phyloP scores from a whole-genome alignment of 202 grass and related monocot genomes.

The Alloteropsis angusta region DNA sequence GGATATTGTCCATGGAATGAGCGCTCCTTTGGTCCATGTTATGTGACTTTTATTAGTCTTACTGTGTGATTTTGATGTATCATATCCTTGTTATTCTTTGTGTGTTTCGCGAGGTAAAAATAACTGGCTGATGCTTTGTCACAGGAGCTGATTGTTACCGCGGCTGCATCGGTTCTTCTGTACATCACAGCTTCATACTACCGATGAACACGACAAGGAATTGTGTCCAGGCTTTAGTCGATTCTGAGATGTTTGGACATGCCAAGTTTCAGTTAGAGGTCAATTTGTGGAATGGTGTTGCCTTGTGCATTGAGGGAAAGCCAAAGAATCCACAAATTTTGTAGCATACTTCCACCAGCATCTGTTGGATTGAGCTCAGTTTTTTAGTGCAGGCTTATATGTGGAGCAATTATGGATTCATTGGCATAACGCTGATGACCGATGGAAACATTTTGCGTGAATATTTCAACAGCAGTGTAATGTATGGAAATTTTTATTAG shows the following conservation, averaged over 20 bases:
- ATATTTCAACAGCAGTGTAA: slow-evolving; percentile 20
- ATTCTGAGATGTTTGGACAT: slow-evolving; percentile 1
- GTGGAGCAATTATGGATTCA: background rate
- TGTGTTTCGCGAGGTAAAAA: background rate
- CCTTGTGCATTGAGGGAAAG: background rate
- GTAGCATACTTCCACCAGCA: background rate
- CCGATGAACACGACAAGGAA: slow-evolving; percentile 13
- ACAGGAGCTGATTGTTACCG: slow-evolving; percentile 43
- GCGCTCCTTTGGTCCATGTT: background rate
- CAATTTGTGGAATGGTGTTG: slow-evolving; percentile 4
- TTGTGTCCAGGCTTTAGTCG: background rate
- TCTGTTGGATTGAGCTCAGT: background rate
- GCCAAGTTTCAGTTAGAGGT: background rate
- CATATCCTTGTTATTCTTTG: background rate
- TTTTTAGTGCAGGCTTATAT: background rate
- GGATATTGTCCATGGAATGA: background rate
- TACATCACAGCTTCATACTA: slow-evolving; percentile 44
- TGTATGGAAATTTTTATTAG: background rate
- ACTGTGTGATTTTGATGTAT: background rate
- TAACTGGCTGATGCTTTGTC: slow-evolving; percentile 9
- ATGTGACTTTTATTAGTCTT: background rate
- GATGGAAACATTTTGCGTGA: slow-evolving; percentile 9
- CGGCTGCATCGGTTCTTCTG: slow-evolving; percentile 27
- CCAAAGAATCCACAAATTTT: slow-evolving; percentile 17
- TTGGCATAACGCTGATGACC: background rate